Base-by-base conservation (phyloP, 208 protist species). In the Leishmania guyanensis region DNA sequence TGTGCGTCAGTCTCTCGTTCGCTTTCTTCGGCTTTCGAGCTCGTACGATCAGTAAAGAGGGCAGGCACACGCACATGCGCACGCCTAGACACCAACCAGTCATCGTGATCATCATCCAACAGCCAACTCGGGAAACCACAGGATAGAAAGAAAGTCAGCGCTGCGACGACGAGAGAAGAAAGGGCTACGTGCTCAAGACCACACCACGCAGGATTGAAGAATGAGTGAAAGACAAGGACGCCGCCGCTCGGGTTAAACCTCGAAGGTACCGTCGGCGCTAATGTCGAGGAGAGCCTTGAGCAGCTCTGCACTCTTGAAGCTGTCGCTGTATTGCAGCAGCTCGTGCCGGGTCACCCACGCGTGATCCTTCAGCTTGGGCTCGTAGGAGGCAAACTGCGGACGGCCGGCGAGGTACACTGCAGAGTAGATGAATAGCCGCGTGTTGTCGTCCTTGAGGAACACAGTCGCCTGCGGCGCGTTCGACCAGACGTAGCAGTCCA, bases 401-500 rank as follows among this genome's bases (percentile, higher is more conserved):
- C 92, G 65, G 54, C 93, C 93, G 9, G 85, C 83, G 29, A 97
- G 86, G 83, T 97, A 97, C 12, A 90, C 92, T 16, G 88, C 89
- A 6, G 85, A 22, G 84, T 93, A 97, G 54, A 97, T 83, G 80
- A 95, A 97, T 33, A 97, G 83, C 0, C 82, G 89, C 26, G 86
- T 86, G 36, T 84, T 86, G 10, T 90, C 85, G 16, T 85, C 74
- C n/a, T 51, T 46, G 22, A 84, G 5, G 48, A 79, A 69, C n/a
- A 94, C 84, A 17, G 89, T 92, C 43, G 88, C 92, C 80, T 95
- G 91, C 54, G 93, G 93, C 0, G 91, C 93, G 71, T 95, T 95
- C n/a, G 91, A 95, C 92, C 93, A 97, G 9, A 92, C 54, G 79
- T 93, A 95, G 79, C 82, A 86, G 66, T 94, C 90, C 0, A 97